phyloP scores from a whole-genome alignment of 2,329 filamentous ascomycete genomes.

The Apiospora sp. region DNA sequence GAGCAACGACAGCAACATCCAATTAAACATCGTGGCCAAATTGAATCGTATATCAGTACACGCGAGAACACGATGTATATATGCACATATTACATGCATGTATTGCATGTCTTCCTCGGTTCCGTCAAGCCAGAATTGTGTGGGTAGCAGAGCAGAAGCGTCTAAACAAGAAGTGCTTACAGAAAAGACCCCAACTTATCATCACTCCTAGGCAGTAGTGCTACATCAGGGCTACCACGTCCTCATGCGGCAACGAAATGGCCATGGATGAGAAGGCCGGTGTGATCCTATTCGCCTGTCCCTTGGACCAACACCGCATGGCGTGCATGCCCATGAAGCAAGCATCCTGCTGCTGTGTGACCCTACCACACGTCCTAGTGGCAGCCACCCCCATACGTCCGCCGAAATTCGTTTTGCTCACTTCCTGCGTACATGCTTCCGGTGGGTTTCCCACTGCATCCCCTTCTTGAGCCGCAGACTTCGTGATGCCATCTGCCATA shows the following conservation, averaged over 20 bases:
- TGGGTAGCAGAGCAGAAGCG: not conserved
- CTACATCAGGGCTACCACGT: no score
- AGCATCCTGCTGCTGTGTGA: not conserved
- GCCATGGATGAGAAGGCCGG: not conserved
- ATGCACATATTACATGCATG: not conserved
- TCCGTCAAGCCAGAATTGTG: no score
- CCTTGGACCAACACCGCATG: not conserved
- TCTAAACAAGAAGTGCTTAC: not conserved
- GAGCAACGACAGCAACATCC: not conserved
- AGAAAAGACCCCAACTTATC: not conserved
- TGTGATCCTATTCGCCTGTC: not conserved
- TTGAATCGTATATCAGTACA: not conserved
- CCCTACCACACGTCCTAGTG: not conserved
- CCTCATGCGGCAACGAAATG: not conserved
- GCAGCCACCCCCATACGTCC: not conserved
- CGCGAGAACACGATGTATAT: not conserved
- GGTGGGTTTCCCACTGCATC: not conserved
- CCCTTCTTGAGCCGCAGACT: not conserved
- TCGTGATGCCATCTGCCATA: not conserved
- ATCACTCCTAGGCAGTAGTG: no score
- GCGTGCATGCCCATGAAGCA: not conserved
- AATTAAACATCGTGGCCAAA: not conserved
- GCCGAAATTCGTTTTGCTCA: not conserved
- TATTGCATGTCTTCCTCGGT: not conserved
- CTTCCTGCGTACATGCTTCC: not conserved